Evolutionary conservation across 139 green algal species (phyloP).

Genomic region (Prasinococcaceae sp.): DNA sequence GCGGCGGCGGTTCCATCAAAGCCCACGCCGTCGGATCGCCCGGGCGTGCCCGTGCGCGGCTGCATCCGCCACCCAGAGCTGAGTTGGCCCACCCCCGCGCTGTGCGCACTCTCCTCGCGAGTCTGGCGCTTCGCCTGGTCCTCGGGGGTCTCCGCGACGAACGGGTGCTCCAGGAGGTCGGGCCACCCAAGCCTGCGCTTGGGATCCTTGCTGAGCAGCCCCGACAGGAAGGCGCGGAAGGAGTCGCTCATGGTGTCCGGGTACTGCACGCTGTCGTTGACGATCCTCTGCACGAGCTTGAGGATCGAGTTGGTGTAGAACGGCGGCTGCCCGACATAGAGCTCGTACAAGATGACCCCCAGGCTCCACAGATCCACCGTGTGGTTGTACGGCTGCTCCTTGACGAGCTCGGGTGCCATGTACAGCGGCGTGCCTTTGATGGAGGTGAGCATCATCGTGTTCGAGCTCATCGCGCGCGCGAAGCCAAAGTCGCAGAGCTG

Average conservation of each 20-base stretch:
- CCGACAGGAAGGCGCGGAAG: constrained; percentile 87
- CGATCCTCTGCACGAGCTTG: constrained; percentile 83
- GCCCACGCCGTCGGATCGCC: too few relatives aligned
- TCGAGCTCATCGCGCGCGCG: constrained; percentile 67
- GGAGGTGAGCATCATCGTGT: constrained; percentile 83
- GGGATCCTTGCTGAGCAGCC: constrained; percentile 79
- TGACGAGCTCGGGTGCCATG: constrained; percentile 96
- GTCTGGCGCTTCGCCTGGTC: too few relatives aligned
- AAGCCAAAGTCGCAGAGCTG: constrained; percentile 92
- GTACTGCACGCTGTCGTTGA: constrained; percentile 78
- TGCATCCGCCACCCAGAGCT: too few relatives aligned
- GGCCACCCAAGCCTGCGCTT: constrained; percentile 75
- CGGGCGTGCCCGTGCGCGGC: too few relatives aligned
- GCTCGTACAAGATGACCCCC: constrained; percentile 97
- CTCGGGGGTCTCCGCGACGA: constrained; percentile 60
- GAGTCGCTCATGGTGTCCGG: constrained; percentile 65
- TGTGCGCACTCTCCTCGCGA: too few relatives aligned
- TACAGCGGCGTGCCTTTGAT: constrained; percentile 98
- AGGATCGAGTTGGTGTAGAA: constrained; percentile 99
- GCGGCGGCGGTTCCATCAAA: too few relatives aligned
- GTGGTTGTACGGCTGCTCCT: constrained; percentile 84
- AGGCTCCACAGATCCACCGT: constrained; percentile 92
- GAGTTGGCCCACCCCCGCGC: too few relatives aligned
- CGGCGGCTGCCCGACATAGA: constrained; percentile 85
- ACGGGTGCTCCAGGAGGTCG: constrained; percentile 79